These are phyloP conservation scores for Aspergillus fructus DNA, from an alignment of 2,329 filamentous ascomycete genomes.

Conservation along the genomic window DNA sequence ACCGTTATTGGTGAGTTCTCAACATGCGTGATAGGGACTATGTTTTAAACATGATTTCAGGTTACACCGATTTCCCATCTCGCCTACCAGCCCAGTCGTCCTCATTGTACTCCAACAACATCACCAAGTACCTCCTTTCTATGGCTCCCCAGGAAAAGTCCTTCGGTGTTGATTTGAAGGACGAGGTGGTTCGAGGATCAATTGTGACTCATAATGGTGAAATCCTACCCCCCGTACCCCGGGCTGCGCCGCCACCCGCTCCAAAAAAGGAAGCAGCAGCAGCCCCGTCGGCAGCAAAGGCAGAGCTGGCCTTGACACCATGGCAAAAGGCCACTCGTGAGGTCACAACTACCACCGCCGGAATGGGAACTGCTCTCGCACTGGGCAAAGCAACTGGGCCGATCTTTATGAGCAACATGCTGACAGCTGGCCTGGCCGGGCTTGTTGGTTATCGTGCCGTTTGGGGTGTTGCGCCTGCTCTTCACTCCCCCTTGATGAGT, in stretches of 20 bases:
- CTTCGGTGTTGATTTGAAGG: constrained; percentile 76
- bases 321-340: constrained; percentile 79
- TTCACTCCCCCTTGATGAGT: constrained; percentile 88
- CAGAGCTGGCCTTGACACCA: constrained; percentile 69
- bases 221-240: constrained; percentile 72
- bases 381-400: constrained; percentile 80
- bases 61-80: constrained; percentile 85
- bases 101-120: constrained; percentile 90
- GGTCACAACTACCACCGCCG: constrained; percentile 71
- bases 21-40: neutral
- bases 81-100: constrained; percentile 85
- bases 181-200: constrained; percentile 81
- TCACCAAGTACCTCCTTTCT: constrained; percentile 82
- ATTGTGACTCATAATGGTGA: constrained; percentile 79
- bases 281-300: constrained; percentile 50
- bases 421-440: constrained; percentile 80
- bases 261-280: constrained; percentile 51
- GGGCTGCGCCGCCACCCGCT: constrained; percentile 60
- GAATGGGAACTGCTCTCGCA: constrained; percentile 72
- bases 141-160: constrained; percentile 75
- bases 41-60: constrained; percentile 32
- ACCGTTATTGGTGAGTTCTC: constrained; percentile 69
- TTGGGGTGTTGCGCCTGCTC: constrained; percentile 79
- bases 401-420: constrained; percentile 83
- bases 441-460: constrained; percentile 85